phyloP scores from a whole-genome alignment of 257 asterid genomes.

The Verbena officinalis region DNA sequence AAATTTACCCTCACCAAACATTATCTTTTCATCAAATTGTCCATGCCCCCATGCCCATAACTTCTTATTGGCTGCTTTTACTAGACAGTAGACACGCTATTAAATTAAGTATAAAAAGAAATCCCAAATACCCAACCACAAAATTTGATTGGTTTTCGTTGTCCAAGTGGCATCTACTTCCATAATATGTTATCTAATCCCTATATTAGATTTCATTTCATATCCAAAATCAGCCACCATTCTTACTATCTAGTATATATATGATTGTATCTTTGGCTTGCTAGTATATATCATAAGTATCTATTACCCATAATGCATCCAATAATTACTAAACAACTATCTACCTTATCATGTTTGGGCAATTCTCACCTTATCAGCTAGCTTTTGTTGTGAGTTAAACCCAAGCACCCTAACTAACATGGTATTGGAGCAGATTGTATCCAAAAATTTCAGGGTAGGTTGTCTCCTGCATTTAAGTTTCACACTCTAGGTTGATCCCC shows the following conservation, averaged over 20 bases:
- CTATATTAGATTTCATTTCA: conserved; percentile 26
- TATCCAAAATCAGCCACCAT: conserved; percentile 38
- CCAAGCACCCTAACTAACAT: too few species aligned
- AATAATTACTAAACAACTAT: too few species aligned
- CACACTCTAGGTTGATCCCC: too few species aligned
- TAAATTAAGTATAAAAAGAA: conserved; percentile 2
- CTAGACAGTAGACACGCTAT: too few species aligned
- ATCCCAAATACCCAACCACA: conserved; percentile 54
- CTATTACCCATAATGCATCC: too few species aligned
- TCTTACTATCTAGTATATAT: conserved; percentile 31
- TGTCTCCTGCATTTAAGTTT: too few species aligned
- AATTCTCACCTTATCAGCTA: too few species aligned
- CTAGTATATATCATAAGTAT: conserved; percentile 18
- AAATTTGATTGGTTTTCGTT: conserved; percentile 54
- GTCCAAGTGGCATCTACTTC: conserved; percentile 49
- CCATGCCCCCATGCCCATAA: conserved; percentile 41
- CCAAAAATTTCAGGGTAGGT: too few species aligned
- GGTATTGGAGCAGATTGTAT: too few species aligned
- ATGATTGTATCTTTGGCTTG: not conserved
- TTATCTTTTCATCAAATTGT: conserved; percentile 25
- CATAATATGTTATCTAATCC: conserved; percentile 70
- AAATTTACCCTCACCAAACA: conserved; percentile 15
- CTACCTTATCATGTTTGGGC: too few species aligned
- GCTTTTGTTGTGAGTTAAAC: too few species aligned
- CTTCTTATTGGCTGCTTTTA: conserved; percentile 14